Base-by-base conservation (phyloP, 208 protist species). In the Acanthamoeba sp. region DNA sequence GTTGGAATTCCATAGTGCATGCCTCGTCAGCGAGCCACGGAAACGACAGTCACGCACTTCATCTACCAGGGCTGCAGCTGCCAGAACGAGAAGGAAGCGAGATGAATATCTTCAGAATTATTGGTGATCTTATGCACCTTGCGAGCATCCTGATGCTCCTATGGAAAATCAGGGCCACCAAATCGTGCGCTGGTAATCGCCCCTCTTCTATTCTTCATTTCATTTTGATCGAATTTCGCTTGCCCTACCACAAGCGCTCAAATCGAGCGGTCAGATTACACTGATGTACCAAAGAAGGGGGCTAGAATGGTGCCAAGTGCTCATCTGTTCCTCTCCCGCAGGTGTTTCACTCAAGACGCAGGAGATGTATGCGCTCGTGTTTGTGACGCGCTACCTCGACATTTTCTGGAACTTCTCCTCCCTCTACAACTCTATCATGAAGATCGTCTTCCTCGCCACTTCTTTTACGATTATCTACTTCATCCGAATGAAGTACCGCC, bases 91-190 rank as follows among this genome's bases (percentile, higher is more conserved):
- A n/a, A n/a, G n/a, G n/a, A n/a, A n/a, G n/a, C 45, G 12, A 50
- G 40, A 97, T 97, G 96, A 98, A 98, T 93, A 48, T 96, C 64
- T 97, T 98, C 80, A 93, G 97, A n/a, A 82, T 98, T 29, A 32
- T 95, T 45, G 97, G 92, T 36, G 97, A 98, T 94, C 89, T 98
- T 78, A 42, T 95, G 29, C 97, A 98, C 96, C 73, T 98, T 10
- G 18, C 95, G 20, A 95, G 71, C 76, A 95, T 97, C n/a, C 10
- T 98, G 0, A 45, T 98, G 29, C 90, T 98, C 20, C 64, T 98
- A 0, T 96, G 94, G 66, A 95, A 97, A 59, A 97, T 98, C 22
- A 29, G 91, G 27, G 42, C 84, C 27, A 59, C 87, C 27, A 96
- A 91, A n/a, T 94, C 69, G 27, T 97, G 96, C 62, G 94, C 95